phyloP scores from a whole-genome alignment of 2,329 filamentous ascomycete genomes.

The Paradendryphiella salina region DNA sequence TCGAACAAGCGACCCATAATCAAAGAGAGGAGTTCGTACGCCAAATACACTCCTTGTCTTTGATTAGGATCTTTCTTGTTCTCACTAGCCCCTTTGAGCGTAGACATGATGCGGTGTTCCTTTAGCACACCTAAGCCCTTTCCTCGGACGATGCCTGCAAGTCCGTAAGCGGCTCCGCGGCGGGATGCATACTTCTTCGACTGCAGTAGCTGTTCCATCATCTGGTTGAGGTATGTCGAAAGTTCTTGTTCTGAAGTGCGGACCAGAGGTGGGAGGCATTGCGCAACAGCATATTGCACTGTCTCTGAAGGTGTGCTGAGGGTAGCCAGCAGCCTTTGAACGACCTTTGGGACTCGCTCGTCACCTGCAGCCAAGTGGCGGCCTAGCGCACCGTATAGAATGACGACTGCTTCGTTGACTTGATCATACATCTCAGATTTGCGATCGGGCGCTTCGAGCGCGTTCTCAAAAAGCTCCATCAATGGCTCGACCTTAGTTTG shows the following conservation, averaged over 20 bases:
- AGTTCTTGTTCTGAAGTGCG: constrained; percentile 77
- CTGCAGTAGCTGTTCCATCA: constrained; percentile 79
- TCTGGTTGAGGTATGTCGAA: constrained; percentile 75
- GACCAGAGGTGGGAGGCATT: constrained; percentile 90
- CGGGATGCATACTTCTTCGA: constrained; percentile 91
- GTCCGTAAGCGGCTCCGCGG: constrained; percentile 89
- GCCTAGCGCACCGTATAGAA: constrained; percentile 92
- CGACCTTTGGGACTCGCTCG: constrained; percentile 80
- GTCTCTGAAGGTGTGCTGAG: constrained; percentile 94
- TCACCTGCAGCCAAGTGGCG: constrained; percentile 86
- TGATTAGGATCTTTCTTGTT: constrained; percentile 93
- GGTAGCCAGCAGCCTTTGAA: constrained; percentile 82
- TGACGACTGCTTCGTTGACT: constrained; percentile 95
- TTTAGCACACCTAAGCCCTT: constrained; percentile 79
- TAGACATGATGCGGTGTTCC: constrained; percentile 83
- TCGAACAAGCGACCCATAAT: constrained; percentile 89
- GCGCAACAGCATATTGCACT: constrained; percentile 93
- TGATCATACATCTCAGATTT: constrained; percentile 80
- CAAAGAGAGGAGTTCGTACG: constrained; percentile 85
- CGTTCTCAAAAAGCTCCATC: constrained; percentile 89
- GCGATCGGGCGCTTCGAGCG: constrained; percentile 82
- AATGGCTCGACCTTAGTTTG: constrained; percentile 81
- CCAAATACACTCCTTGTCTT: constrained; percentile 83
- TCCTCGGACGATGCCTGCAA: constrained; percentile 88
- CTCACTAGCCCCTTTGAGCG: constrained; percentile 79